Percentiles rank a stretch among this genome's conserved stretches.
phyloP scores from a whole-genome alignment of 176 grass and related monocot genomes.

The Secale cereale region DNA sequence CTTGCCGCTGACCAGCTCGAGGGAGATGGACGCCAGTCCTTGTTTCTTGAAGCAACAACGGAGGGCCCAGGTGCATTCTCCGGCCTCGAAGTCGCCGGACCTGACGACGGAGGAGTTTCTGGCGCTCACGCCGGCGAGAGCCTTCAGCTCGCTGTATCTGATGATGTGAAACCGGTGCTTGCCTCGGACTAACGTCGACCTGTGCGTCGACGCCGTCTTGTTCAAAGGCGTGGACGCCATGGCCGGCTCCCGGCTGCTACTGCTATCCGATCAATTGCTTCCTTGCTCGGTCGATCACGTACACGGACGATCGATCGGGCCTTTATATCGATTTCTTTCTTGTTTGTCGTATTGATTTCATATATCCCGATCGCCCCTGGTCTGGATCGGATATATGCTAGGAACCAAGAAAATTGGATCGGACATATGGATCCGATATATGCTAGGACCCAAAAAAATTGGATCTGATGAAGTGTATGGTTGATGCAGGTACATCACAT shows the following conservation, averaged over 20 bases:
- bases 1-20: neutral
- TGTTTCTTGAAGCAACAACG: neutral
- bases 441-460: no score
- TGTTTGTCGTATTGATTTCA: neutral
- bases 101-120: neutral
- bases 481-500: no score
- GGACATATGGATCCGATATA: no score
- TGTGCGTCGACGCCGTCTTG: neutral
- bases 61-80: neutral
- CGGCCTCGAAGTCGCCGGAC: neutral
- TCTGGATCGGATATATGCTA: no score
- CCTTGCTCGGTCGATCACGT: no score
- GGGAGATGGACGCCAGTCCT: neutral
- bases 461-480: no score
- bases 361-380: no score
- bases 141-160: neutral
- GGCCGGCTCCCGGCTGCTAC: neutral
- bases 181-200: neutral
- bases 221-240: neutral
- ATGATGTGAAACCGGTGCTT: neutral
- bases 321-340: neutral
- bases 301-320: neutral
- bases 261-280: no score
- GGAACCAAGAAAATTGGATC: no score
- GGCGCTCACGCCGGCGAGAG: neutral